Percentiles rank a stretch among this genome's conserved stretches.
Evolutionary conservation across 1,284 basidiomycete species (phyloP).

Genomic region (Ceratobasidium sp.): DNA sequence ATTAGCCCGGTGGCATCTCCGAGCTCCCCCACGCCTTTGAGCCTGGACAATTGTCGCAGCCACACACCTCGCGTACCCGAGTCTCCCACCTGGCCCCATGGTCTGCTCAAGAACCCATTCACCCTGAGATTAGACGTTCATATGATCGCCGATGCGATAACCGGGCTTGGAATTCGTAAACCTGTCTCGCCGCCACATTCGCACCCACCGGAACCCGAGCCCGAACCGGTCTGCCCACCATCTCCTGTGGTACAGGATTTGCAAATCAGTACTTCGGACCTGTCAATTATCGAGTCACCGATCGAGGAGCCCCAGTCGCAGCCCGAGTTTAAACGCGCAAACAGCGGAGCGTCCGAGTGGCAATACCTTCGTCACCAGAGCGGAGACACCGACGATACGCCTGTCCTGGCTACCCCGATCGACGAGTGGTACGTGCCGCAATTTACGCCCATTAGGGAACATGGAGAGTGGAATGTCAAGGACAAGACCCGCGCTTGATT

Average conservation of each 20-base stretch:
- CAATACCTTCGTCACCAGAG: slow-evolving; percentile 28
- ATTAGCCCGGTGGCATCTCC: neutral
- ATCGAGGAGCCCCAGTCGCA: neutral
- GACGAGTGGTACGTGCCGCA: slow-evolving; percentile 35
- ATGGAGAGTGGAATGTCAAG: slow-evolving; percentile 4
- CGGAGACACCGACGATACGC: slow-evolving; percentile 35
- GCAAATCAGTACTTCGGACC: neutral
- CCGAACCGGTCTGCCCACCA: neutral
- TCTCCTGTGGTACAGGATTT: neutral
- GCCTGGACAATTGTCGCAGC: slow-evolving; percentile 9
- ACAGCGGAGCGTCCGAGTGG: slow-evolving; percentile 16
- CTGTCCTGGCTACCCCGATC: slow-evolving; percentile 28
- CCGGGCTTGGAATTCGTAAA: slow-evolving; percentile 30
- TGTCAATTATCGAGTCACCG: slow-evolving; percentile 9
- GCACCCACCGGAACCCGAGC: neutral
- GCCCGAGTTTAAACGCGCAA: neutral
- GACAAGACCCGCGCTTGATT: too few relatives aligned
- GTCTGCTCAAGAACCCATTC: slow-evolving; percentile 28
- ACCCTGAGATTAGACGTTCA: slow-evolving; percentile 24
- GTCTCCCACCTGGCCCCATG: slow-evolving; percentile 31
- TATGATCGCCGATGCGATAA: slow-evolving; percentile 23
- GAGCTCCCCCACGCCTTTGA: neutral
- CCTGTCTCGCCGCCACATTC: neutral
- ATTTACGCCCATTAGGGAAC: slow-evolving; percentile 20
- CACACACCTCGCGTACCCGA: slow-evolving; percentile 9